Evolutionary conservation across 1,284 basidiomycete species (phyloP).

Genomic region (Athelia sp.): DNA sequence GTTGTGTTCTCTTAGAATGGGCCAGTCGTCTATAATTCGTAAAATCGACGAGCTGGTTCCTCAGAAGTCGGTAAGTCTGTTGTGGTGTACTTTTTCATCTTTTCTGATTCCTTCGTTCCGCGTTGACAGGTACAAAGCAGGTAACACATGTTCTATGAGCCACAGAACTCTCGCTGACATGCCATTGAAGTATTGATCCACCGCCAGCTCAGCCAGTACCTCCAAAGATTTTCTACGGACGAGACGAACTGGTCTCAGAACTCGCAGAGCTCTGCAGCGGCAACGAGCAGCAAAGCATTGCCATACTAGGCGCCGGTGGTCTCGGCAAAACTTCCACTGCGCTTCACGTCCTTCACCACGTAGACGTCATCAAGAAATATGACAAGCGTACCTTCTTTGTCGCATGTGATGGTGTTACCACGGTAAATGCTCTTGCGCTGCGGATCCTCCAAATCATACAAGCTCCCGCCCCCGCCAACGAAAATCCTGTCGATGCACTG

Average conservation of each 20-base stretch:
- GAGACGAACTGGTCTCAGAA: neutral
- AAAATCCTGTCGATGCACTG: neutral
- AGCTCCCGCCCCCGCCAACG: neutral
- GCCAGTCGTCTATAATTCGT: no score
- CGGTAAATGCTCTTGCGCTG: neutral
- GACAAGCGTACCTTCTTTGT: neutral
- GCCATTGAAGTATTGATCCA: no score
- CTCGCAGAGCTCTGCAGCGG: neutral
- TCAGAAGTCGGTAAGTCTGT: no score
- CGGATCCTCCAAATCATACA: neutral
- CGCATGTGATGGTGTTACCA: neutral
- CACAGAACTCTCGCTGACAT: no score
- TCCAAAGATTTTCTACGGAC: neutral
- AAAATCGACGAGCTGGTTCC: no score
- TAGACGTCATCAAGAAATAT: neutral
- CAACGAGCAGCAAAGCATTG: neutral
- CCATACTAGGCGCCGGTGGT: neutral
- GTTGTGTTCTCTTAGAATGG: no score
- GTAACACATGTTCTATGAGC: no score
- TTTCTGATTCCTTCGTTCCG: no score
- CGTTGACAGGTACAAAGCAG: no score
- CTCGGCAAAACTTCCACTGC: neutral
- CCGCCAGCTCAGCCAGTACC: neutral
- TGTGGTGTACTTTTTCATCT: no score
- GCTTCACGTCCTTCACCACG: neutral